Base-by-base conservation (phyloP, 352 stramenopile species). In the Globisporangium spinosum region DNA sequence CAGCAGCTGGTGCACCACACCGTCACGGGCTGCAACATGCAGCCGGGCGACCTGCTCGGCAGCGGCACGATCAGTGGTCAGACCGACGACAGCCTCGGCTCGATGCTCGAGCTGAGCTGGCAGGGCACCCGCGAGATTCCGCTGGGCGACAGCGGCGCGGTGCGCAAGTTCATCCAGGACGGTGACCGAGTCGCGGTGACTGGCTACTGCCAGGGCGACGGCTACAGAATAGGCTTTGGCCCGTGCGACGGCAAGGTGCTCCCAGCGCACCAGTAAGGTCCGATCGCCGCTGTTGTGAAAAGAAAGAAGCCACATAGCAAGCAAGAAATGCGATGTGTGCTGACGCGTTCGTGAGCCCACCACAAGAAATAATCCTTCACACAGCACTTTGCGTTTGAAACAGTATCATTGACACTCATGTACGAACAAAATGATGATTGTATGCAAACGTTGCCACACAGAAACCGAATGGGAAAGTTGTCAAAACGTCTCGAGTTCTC, bases 1-100 rank as follows among this genome's bases (percentile, higher is more conserved):
- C 97, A 99, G 80, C 92, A 98, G 78, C 79, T 99, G 63, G 94
- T 97, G 56, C 97, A 99, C 79, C 97, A 99, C 84, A 97, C 94
- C 20, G 89, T 98, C 29, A 98, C 95, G 38, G 97, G 97, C n/a
- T 99, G 95, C 83, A 94, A 97, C 67, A 98, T 99, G 92, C 87
- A 93, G 63, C 82, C 95, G 25, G 97, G 97, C 23, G 97, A 99
- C 73, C 75, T 99, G 58, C 75, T 99, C 22, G 97, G 84, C 47
- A 98, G 86, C 61, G 97, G 97, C 22, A 99, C 97, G 32, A 99
- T 99, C 76, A 98, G 90, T 60, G 95, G 95, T 61, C 77, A 82
- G 49, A 90, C 88, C 57, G 80, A 94, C 40, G 82, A 90, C 73
- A 92, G 77, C 63, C 95, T 97, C 69, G 96, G 96, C 35, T 98